Base-by-base conservation (phyloP, 164 flowering plant genomes). In the Nymphaea thermarum region DNA sequence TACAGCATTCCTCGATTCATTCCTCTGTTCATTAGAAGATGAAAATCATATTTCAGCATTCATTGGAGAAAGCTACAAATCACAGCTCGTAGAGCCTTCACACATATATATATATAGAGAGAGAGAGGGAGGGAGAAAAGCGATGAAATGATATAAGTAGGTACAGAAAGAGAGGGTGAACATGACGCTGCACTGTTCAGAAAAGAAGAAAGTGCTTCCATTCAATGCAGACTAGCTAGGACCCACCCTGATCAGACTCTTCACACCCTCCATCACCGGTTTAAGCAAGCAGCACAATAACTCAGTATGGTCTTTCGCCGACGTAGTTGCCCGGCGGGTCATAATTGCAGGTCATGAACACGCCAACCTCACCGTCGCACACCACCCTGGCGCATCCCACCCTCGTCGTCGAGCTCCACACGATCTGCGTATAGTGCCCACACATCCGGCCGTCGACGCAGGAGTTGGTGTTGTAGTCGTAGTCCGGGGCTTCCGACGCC, bases 371-470 rank as follows among this genome's bases (percentile, higher is more conserved):
- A 18, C 62, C 70, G 42, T 47, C 16, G 57, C 77, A 77, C 14
- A 5, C 43, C 62, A 73, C 72, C 70, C 25, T 68, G 25, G 77
- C 79, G 55, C 79, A 77, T 65, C 79, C 79, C 8, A 77, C 53
- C 36, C 66, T 67, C 59, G 8, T 43, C 14, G 70, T 70, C 12
- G 4, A 43, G 4, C 45, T 60, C 76, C 76, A 76, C 59, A 76
- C 73, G 44, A 76, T 73, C 71, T 76, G 79, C 2, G 79, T 76
- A 57, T 76, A 76, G 64, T 73, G 79, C 36, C 73, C 74, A 67
- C 79, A 76, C 36, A 47, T 36, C 4, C 64, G 62, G 3, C 72
- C 71, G 12, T 41, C 17, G 3, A 62, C 43, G 47, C 77, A 77
- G 7, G 65, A 16, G 62, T 73, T 73, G 62, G 14, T 62, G 62